Evolutionary conservation across 2,329 filamentous ascomycete species (phyloP), one percentile per base, ranked within the genome.

Genomic region (Amauroascus verrucosus): DNA sequence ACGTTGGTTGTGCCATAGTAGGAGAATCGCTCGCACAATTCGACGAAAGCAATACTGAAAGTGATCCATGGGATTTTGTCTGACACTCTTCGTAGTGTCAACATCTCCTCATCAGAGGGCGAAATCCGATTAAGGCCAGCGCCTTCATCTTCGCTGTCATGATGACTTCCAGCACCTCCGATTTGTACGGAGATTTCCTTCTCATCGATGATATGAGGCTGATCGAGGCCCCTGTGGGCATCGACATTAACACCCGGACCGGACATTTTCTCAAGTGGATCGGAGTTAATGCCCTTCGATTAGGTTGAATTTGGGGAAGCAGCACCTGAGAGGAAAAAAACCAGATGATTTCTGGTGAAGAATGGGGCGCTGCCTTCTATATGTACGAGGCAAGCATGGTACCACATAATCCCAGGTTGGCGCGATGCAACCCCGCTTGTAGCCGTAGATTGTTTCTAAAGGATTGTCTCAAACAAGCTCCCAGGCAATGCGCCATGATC

Each of bases 21-120:
- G 13, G 82, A 84, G 70, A 86, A 87, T 47, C 85, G 82, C 71
- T 89, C 85, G 70, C 82, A 86, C 54, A 87, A 72, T 69, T 89
- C 85, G 55, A 85, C 80, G 57, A 87, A 81, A 46, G 83, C 84
- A 55, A 89, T 79, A 24, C 81, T 82, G 70, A 81, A 88, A 54
- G 83, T 78, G 52, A 76, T 71, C 76, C 77, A 82, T 47, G 82
- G 81, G 56, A 88, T 79, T 1, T 58, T 55, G 9, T 62, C 67
- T 1, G 66, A 53, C 1, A 71, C 63, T 35, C 69, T 65, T 26
- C 68, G 68, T 18, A 72, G 60, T 5, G 58, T 64, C 4, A 41
- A 37, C 32, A 70, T 26, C 30, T 72, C 70, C 32, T 69, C 67
- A 0, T 62, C 59, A 1, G 62, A 70, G 6, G 70, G 68, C 37